These are phyloP conservation scores for Ganoderma sinense DNA, from an alignment of 1,284 basidiomycete genomes.

Conservation along the genomic window DNA sequence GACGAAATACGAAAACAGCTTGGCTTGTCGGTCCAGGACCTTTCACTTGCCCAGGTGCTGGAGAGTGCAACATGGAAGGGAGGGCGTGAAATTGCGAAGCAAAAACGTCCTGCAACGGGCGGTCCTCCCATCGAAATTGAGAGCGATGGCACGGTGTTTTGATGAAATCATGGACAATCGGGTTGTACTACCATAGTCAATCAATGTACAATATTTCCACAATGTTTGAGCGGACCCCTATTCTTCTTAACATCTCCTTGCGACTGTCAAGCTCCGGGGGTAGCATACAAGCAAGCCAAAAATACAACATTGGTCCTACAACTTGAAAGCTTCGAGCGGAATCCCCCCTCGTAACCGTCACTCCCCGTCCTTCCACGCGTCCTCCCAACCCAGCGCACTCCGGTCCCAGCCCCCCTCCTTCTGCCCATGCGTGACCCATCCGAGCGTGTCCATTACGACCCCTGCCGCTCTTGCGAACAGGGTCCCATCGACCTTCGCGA, in stretches of 20 bases:
- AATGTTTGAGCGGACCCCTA: not conserved
- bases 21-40: slow-evolving; percentile 53
- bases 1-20: slow-evolving; percentile 72
- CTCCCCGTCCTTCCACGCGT: slow-evolving; percentile 58
- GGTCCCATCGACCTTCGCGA: slow-evolving; percentile 61
- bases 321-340: not conserved
- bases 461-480: slow-evolving; percentile 72
- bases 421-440: slow-evolving; percentile 64
- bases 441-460: slow-evolving; percentile 63
- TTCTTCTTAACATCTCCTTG: not conserved
- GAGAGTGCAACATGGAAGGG: slow-evolving; percentile 98
- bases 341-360: not conserved
- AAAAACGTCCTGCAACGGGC: slow-evolving; percentile 74
- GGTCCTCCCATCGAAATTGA: slow-evolving; percentile 91
- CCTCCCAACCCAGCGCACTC: slow-evolving; percentile 74
- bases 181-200: not conserved
- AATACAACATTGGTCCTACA: not conserved
- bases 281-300: not conserved
- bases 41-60: slow-evolving; percentile 86
- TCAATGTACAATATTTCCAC: not conserved
- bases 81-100: slow-evolving; percentile 88
- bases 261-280: no score
- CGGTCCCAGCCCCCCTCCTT: slow-evolving; percentile 62
- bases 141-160: slow-evolving; percentile 89
- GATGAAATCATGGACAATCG: slow-evolving; percentile 41